Conservation (phyloP, 106 monocot genomes). For the Chionographis japonica region DNA sequence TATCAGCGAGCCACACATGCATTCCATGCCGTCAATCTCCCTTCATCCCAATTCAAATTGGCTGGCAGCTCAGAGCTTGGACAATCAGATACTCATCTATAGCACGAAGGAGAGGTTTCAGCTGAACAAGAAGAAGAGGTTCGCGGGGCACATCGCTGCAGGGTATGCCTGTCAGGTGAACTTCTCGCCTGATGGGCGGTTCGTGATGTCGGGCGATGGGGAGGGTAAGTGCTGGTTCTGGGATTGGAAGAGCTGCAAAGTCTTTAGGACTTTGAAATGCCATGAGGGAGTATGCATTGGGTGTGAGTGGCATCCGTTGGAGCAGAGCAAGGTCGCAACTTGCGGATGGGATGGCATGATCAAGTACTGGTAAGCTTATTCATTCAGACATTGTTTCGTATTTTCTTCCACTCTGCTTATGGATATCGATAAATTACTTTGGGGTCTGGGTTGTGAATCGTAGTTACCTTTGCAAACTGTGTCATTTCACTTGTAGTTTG, state of each 20-base stretch:
- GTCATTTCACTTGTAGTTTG: no score
- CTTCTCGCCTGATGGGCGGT: conserved; percentile 94
- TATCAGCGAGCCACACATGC: conserved; percentile 99
- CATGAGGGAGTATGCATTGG: conserved; percentile 95
- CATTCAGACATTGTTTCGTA: background rate
- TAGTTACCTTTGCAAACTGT: no score
- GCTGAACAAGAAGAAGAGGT: conserved; percentile 98
- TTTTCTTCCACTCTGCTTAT: no score
- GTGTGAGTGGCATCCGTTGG: conserved; percentile 92
- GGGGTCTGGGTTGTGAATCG: no score
- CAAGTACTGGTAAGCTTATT: conserved; percentile 77
- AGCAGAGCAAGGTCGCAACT: conserved; percentile 95
- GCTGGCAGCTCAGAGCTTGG: conserved; percentile 96
- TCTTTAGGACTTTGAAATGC: conserved; percentile 82
- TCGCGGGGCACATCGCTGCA: conserved; percentile 86
- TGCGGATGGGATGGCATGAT: conserved; percentile 99
- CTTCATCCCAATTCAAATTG: conserved; percentile 92
- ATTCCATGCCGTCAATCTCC: conserved; percentile 94
- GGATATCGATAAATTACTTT: no score
- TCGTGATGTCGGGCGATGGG: conserved; percentile 94
- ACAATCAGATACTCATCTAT: conserved; percentile 97
- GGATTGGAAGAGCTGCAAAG: conserved; percentile 99
- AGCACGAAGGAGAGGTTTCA: conserved; percentile 98
- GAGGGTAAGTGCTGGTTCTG: conserved; percentile 99
- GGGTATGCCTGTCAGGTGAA: conserved; percentile 99